These are phyloP conservation scores for Syzygium jambos DNA, from an alignment of 345 rosid genomes.

Conservation along the genomic window DNA sequence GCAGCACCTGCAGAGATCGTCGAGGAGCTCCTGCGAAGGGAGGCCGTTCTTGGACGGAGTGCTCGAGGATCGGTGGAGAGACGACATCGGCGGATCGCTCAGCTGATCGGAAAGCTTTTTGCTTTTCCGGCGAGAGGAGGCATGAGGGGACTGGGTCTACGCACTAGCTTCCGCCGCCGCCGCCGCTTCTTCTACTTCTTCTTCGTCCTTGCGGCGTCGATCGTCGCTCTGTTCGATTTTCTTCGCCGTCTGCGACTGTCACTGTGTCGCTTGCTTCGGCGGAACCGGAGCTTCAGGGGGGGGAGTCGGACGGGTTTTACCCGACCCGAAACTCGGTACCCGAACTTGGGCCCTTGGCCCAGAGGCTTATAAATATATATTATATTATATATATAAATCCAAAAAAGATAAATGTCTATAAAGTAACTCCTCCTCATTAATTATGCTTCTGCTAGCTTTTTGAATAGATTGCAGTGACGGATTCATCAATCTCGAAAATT, in stretches of 20 bases:
- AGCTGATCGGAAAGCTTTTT: background rate
- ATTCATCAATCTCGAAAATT: background rate
- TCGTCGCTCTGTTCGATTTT: background rate
- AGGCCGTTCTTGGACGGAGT: constrained; percentile 71
- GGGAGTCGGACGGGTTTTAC: background rate
- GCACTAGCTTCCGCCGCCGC: background rate
- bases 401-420: background rate
- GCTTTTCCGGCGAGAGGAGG: background rate
- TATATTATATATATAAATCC: background rate
- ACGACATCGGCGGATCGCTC: constrained; percentile 33
- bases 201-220: background rate
- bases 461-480: accelerated
- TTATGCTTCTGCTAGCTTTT: background rate
- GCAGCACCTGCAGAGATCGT: constrained; percentile 96
- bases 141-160: background rate
- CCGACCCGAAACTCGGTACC: background rate
- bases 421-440: background rate
- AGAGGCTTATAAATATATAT: background rate
- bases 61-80: constrained; percentile 63
- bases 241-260: background rate
- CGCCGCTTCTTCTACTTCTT: background rate
- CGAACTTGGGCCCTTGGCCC: background rate
- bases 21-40: constrained; percentile 95
- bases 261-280: background rate
- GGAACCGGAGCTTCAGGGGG: background rate